A percentile compares a stretch with the other conserved stretches of the same genome.
Evolutionary conservation across 2,329 filamentous ascomycete genomes (phyloP).

Genomic region (Elsinoe ampelina): DNA sequence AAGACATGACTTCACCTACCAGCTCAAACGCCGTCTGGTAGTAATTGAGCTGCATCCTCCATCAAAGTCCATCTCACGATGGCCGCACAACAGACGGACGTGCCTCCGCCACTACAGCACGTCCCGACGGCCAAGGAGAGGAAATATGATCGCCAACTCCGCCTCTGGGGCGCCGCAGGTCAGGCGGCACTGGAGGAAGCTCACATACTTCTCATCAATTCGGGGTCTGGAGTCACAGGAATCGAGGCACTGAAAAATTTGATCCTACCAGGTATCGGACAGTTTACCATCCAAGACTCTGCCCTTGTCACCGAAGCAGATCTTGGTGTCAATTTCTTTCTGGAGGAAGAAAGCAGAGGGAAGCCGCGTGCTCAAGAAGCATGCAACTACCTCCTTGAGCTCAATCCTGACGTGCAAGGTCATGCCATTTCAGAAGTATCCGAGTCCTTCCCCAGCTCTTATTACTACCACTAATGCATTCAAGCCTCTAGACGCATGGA

Average conservation of each 20-base stretch:
- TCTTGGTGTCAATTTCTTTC: conserved; percentile 92
- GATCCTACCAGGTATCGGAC: conserved; percentile 84
- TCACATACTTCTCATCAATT: conserved; percentile 84
- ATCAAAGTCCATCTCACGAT: conserved; percentile 14
- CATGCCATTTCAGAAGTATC: conserved; percentile 53
- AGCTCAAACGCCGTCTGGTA: background rate
- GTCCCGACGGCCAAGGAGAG: conserved; percentile 50
- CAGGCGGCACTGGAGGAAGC: conserved; percentile 85
- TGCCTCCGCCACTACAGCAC: conserved; percentile 40
- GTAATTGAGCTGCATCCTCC: background rate
- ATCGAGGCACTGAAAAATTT: conserved; percentile 93
- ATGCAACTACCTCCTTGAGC: conserved; percentile 66
- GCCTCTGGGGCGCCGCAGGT: conserved; percentile 87
- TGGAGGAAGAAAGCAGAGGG: conserved; percentile 69
- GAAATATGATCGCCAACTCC: conserved; percentile 90
- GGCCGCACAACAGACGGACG: conserved; percentile 20
- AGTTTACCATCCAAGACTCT: conserved; percentile 83
- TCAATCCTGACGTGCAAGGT: conserved; percentile 87
- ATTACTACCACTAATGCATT: conserved; percentile 28
- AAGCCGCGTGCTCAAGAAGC: conserved; percentile 70
- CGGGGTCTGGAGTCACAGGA: conserved; percentile 75
- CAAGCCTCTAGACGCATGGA: conserved; percentile 38
- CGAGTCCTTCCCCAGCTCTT: conserved; percentile 22
- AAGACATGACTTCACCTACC: conserved; percentile 6
- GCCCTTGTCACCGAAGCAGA: conserved; percentile 69